Base-by-base conservation (phyloP, 139 green algal species). In the Coelastrella sp. region DNA sequence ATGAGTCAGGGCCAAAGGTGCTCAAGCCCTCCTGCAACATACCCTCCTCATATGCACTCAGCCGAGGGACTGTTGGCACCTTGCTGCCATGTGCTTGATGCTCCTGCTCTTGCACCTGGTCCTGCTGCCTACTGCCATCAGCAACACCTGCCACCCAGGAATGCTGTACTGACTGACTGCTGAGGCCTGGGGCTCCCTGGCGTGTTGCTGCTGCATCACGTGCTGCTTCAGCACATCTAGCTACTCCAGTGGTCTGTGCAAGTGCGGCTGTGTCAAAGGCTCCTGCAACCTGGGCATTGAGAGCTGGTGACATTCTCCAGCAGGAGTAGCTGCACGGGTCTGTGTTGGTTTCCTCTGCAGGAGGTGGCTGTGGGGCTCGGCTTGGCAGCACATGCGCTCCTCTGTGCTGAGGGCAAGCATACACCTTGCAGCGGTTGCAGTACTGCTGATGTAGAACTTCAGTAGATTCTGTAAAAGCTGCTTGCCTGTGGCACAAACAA, bases 381-480 rank as follows among this genome's bases (percentile, higher is more conserved):
- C 17, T 66, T 24, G 78, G 89, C 66, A 61, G 90, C 19, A 91
- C 72, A 25, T 94, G 90, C 19, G 35, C 68, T 57, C 93, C 91
- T 19, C 58, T 72, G 75, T 97, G 95, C 14, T 87, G 85, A 25
- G 91, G 87, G 94, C 95, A 97, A 89, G 63, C 88, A 90, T 94
- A 97, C n/a, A 88, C 88, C 22, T 90, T 87, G 93, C 95, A 97
- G 49, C 92, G 92, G 25, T 94, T 88, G 93, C 95, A 97, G 78
- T 94, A 97, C 66, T 14, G 72, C 19, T 15, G 72, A 65, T 91
- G 66, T 19, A 95, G 63, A 20, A 4, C 63, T 15, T 70, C 14
- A 15, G 12, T 20, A 15, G 63, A 12, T 4, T 15, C 14, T 15
- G 12, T 70, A 15, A 70, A 70, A 70, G 12, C 63, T 12, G 12